These are phyloP conservation scores for Penicillium mononematosum DNA, from an alignment of 495 filamentous ascomycete species.

Conservation along the genomic window DNA sequence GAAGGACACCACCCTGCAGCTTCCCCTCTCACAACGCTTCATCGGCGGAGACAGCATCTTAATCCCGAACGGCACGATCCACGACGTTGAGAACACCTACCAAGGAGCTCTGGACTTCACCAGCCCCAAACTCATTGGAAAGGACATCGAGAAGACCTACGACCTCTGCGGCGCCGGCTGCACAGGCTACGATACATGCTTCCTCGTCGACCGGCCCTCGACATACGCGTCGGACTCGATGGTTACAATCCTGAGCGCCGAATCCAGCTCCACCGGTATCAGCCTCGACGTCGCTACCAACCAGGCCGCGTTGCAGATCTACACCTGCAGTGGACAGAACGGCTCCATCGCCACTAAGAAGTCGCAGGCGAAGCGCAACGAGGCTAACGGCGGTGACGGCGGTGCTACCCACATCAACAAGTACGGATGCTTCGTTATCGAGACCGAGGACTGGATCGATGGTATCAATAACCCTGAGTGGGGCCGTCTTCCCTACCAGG, in stretches of 20 bases:
- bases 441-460: slow-evolving; percentile 68
- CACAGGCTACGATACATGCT: slow-evolving; percentile 76
- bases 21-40: slow-evolving; percentile 70
- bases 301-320: slow-evolving; percentile 77
- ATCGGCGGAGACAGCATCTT: slow-evolving; percentile 72
- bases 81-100: slow-evolving; percentile 56
- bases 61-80: slow-evolving; percentile 75
- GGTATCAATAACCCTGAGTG: slow-evolving; percentile 79
- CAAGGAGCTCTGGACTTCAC: slow-evolving; percentile 73
- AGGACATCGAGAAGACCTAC: slow-evolving; percentile 58
- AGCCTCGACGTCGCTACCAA: slow-evolving; percentile 69
- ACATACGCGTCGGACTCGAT: slow-evolving; percentile 62
- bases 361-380: slow-evolving; percentile 52
- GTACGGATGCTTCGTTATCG: slow-evolving; percentile 72
- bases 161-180: slow-evolving; percentile 70
- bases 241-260: slow-evolving; percentile 59
- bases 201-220: slow-evolving; percentile 63
- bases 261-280: slow-evolving; percentile 61
- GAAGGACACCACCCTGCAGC: slow-evolving; percentile 68
- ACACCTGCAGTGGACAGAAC: slow-evolving; percentile 71
- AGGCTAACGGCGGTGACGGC: slow-evolving; percentile 36
- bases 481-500: slow-evolving; percentile 58
- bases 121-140: slow-evolving; percentile 70
- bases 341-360: slow-evolving; percentile 56
- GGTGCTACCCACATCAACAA: slow-evolving; percentile 49